phyloP scores from a whole-genome alignment of 2,329 filamentous ascomycete species.

The Dactylellina haptotyla region DNA sequence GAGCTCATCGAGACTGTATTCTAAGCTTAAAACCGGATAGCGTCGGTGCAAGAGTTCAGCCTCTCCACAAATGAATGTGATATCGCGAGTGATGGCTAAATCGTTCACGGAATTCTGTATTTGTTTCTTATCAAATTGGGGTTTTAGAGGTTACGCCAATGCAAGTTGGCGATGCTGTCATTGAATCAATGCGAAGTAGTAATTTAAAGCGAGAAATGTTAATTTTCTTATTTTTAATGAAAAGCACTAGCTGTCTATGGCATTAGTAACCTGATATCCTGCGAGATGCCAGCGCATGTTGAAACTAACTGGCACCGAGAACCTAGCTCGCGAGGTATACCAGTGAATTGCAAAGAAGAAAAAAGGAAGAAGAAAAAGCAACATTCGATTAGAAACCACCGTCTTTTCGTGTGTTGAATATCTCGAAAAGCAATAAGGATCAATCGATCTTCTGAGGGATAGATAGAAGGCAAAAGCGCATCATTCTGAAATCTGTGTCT shows the following conservation, averaged over 20 bases:
- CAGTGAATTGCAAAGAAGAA: background rate
- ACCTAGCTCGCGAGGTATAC: background rate
- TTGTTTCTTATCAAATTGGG: too few species aligned
- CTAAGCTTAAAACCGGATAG: slow-evolving; percentile 44
- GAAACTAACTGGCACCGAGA: background rate
- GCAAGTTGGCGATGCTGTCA: background rate
- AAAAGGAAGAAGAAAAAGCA: slow-evolving; percentile 2
- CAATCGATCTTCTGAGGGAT: background rate
- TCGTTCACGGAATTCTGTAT: background rate
- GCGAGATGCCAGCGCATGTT: slow-evolving; percentile 12
- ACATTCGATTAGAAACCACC: background rate
- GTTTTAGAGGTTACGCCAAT: too few species aligned
- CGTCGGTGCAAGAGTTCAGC: slow-evolving; percentile 12
- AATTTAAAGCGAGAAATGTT: too few species aligned
- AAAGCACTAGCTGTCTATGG: background rate
- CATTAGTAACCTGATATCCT: background rate
- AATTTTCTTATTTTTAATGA: too few species aligned
- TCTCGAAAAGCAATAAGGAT: slow-evolving; percentile 25
- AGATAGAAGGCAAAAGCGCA: slow-evolving; percentile 9
- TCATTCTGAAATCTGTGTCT: slow-evolving; percentile 22
- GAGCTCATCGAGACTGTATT: background rate
- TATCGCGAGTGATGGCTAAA: too few species aligned
- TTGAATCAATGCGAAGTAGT: too few species aligned
- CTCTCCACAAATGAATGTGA: background rate
- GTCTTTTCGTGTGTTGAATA: slow-evolving; percentile 20